Percentiles rank a stretch among this genome's conserved stretches.
phyloP scores from a whole-genome alignment of 1,284 basidiomycete species.

The Malassezia nana region DNA sequence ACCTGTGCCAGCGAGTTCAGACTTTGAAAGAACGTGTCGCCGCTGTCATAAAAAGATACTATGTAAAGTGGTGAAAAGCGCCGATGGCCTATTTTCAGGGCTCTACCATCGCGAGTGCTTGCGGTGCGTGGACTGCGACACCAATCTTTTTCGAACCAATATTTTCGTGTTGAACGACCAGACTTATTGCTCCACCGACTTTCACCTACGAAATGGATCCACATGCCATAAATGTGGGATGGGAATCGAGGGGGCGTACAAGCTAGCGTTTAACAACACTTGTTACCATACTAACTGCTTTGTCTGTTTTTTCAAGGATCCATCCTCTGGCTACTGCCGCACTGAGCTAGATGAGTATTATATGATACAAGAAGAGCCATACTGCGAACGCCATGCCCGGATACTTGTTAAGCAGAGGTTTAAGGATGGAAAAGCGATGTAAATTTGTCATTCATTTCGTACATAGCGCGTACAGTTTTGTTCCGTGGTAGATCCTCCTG shows the following conservation, averaged over 20 bases:
- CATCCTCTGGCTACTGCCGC: not conserved
- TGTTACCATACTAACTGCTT: constrained; percentile 9
- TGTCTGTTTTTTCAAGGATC: not conserved
- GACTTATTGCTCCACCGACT: constrained; percentile 7
- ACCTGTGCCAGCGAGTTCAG: not conserved
- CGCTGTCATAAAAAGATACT: constrained; percentile 2
- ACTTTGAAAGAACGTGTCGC: not conserved
- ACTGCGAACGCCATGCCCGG: constrained; percentile 8
- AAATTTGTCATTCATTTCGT: not conserved
- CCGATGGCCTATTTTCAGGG: constrained; percentile 1
- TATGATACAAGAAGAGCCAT: not conserved
- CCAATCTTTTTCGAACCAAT: not conserved
- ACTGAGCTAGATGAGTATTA: constrained; percentile 9
- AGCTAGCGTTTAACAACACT: not conserved
- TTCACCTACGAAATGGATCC: constrained; percentile 1
- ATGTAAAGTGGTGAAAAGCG: not conserved
- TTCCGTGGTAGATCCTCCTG: too few species aligned
- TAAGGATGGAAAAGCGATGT: not conserved
- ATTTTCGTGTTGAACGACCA: constrained; percentile 11
- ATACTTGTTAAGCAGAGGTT: not conserved
- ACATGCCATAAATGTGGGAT: not conserved
- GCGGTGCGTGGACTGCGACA: constrained; percentile 1
- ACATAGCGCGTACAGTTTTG: too few species aligned
- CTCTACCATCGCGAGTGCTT: constrained; percentile 14
- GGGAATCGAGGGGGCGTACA: constrained; percentile 11